Evolutionary conservation across 83 land plant species (phyloP), one percentile per base, ranked within the genome.

Genomic region (Isoetes engelmannii): DNA sequence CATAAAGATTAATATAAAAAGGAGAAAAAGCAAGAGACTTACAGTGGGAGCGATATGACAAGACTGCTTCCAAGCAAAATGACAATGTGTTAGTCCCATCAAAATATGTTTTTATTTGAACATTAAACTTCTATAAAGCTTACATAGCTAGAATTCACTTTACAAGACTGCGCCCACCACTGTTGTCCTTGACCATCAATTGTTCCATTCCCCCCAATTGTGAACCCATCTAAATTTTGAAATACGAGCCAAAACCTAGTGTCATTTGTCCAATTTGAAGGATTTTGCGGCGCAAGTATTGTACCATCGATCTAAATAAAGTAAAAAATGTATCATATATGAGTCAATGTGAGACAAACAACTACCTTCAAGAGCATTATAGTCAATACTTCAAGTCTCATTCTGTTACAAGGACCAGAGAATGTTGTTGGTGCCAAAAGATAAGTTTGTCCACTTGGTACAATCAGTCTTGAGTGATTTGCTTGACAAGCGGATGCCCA

Each of bases 91-190:
- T 28, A 28, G 37, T 28, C 37, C 37, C 37, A 28, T 28, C 37
- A 28, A 28, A 28, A 0, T 2, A 28, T 28, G 37, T 28, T 28
- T 28, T 28, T 28, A 28, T 0, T 2, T 2, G 37, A 28, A 0
- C 1, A 28, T 28, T 28, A 28, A 2, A 28, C 37, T 28, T 28
- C 37, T 28, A 28, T 28, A 28, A 5, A 28, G 53, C 13, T 65
- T 82, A 87, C 92, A 45, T 83, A 83, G 5, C 84, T 15, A 70
- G 77, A 83, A 66, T 85, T 85, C 74, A 69, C 77, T 69, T 87
- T 87, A 75, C 92, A 87, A 49, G 92, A 87, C 7, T 79, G 12
- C 43, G 76, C 84, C 92, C 92, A 87, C 92, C 92, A 87, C 63
- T 83, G 77, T 17, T 71, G 75, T 47, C 92, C 92, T 4, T 81